phyloP scores from a whole-genome alignment of 306 rosid genomes.

The Canavalia gladiata region DNA sequence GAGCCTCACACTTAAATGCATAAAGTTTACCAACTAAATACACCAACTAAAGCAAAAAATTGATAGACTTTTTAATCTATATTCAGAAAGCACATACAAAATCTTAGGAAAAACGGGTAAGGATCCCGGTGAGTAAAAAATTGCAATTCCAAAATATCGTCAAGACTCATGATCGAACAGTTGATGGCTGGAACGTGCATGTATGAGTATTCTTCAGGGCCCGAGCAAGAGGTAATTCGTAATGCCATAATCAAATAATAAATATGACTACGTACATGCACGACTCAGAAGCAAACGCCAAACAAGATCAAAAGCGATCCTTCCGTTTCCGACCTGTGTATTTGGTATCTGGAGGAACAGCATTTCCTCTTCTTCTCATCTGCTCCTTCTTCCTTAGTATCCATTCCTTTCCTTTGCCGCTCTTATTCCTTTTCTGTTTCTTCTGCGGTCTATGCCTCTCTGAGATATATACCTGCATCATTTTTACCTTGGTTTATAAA shows the following conservation, averaged over 20 bases:
- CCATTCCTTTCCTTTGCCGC: constrained; percentile 84
- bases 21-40: background rate
- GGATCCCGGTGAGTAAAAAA: background rate
- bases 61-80: background rate
- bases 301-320: constrained; percentile 67
- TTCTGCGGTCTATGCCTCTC: constrained; percentile 85
- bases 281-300: background rate
- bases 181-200: constrained; percentile 21
- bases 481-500: background rate
- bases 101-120: background rate
- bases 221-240: background rate
- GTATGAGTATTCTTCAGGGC: background rate
- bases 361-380: constrained; percentile 88
- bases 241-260: constrained; percentile 28
- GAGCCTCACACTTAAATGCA: background rate
- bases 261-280: constrained; percentile 8
- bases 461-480: constrained; percentile 68
- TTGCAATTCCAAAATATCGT: background rate
- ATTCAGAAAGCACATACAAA: background rate
- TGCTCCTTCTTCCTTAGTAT: constrained; percentile 88
- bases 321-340: constrained; percentile 92
- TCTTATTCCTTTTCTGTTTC: constrained; percentile 68
- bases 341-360: constrained; percentile 76
- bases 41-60: background rate
- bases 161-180: background rate